Evolutionary conservation across 148 eudicot species (phyloP).

Genomic region (Silene latifolia): DNA sequence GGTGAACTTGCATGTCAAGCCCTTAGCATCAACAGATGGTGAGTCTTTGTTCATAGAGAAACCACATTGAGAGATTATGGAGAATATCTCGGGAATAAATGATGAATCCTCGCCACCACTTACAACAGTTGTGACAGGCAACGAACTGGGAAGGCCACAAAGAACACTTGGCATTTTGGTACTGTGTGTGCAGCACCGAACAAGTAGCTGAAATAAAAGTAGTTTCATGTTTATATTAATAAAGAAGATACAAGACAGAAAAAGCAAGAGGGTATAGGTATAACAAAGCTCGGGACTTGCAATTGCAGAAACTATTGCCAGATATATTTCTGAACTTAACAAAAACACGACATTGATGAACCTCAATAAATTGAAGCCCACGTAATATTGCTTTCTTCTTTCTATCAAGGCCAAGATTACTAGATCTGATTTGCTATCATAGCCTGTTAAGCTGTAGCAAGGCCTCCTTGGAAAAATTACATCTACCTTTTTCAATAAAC

Average conservation of each 20-base stretch:
- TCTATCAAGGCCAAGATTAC: not conserved
- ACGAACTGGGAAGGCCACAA: slow-evolving; percentile 87
- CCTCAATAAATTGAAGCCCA: not conserved
- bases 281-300: not conserved
- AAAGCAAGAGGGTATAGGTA: not conserved
- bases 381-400: not conserved
- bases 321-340: slow-evolving; percentile 2
- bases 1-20: slow-evolving; percentile 43
- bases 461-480: not conserved
- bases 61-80: slow-evolving; percentile 62
- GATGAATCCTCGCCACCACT: slow-evolving; percentile 96
- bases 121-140: slow-evolving; percentile 80
- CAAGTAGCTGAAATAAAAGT: slow-evolving; percentile 58
- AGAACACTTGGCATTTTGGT: slow-evolving; percentile 54
- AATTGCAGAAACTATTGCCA: not conserved
- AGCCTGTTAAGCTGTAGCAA: not conserved
- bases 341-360: not conserved
- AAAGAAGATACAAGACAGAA: not conserved
- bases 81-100: slow-evolving; percentile 81
- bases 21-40: slow-evolving; percentile 45
- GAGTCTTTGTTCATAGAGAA: slow-evolving; percentile 53
- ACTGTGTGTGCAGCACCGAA: slow-evolving; percentile 75
- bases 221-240: slow-evolving; percentile 2
- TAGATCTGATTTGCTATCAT: not conserved
- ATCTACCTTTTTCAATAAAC: not conserved